These are phyloP conservation scores for Hibiscus mutabilis DNA, from an alignment of 345 rosid species.

Conservation along the genomic window DNA sequence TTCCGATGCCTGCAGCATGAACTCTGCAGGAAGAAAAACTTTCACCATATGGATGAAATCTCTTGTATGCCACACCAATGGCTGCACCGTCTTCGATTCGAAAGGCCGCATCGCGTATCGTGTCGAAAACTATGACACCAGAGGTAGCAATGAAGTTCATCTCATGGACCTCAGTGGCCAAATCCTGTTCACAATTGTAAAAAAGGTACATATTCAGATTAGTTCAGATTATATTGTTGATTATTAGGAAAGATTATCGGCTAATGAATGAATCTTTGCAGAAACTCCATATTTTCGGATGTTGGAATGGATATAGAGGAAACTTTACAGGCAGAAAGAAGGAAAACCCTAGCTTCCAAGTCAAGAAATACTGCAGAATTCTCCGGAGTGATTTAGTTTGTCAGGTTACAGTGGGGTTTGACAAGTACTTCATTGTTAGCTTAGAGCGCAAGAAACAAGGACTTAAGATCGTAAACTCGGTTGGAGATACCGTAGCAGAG, in stretches of 20 bases:
- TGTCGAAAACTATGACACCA: conserved; percentile 50
- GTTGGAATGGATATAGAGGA: conserved; percentile 36
- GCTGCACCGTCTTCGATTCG: conserved; percentile 51
- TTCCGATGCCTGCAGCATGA: conserved; percentile 4
- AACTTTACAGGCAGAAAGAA: conserved; percentile 1
- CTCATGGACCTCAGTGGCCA: conserved; percentile 48
- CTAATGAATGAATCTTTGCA: conserved; percentile 8
- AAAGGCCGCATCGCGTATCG: conserved; percentile 45
- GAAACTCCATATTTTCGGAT: conserved; percentile 27
- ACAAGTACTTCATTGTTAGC: conserved; percentile 16
- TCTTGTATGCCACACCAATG: conserved; percentile 42
- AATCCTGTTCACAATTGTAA: conserved; percentile 36
- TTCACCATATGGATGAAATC: conserved; percentile 74
- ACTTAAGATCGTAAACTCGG: conserved; percentile 29
- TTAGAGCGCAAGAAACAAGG: conserved; percentile 14
- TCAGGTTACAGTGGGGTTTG: conserved; percentile 21
- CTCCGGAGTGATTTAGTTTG: conserved; percentile 7
- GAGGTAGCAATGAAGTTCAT: conserved; percentile 34
- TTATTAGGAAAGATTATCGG: neutral
- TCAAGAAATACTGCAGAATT: conserved; percentile 26
- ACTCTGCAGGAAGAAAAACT: conserved; percentile 23
- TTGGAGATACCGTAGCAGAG: conserved; percentile 39
- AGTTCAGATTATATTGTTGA: neutral
- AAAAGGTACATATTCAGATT: conserved; percentile 28
- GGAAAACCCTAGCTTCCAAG: conserved; percentile 29